A percentile compares a stretch with the other conserved stretches of the same genome.
Evolutionary conservation across 1,139 yeast genomes (phyloP).

Genomic region (Candida sp.): DNA sequence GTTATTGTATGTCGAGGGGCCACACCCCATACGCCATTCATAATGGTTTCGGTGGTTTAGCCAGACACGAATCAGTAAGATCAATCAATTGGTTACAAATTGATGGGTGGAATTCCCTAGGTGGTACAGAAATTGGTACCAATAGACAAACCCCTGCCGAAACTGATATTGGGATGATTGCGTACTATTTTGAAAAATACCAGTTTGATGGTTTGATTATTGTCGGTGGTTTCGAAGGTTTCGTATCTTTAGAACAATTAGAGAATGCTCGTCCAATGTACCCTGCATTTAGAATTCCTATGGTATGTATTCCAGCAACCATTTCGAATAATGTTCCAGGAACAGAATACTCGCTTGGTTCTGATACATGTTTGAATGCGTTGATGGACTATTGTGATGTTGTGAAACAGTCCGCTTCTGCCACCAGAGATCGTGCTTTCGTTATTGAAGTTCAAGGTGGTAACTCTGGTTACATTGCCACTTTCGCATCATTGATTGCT

Average conservation of each 20-base stretch:
- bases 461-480: conserved; percentile 75
- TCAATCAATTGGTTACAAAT: conserved; percentile 65
- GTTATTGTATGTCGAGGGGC: conserved; percentile 72
- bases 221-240: conserved; percentile 83
- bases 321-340: conserved; percentile 85
- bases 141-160: conserved; percentile 69
- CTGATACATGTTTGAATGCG: conserved; percentile 76
- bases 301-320: conserved; percentile 79
- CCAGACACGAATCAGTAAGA: conserved; percentile 69
- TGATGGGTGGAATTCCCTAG: conserved; percentile 70
- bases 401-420: conserved; percentile 75
- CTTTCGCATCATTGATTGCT: conserved; percentile 62
- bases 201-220: conserved; percentile 70
- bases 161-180: conserved; percentile 68
- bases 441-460: conserved; percentile 90
- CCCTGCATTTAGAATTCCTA: conserved; percentile 75
- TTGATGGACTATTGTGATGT: conserved; percentile 77
- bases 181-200: conserved; percentile 72
- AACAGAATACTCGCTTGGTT: conserved; percentile 74
- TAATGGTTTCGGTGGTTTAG: conserved; percentile 73
- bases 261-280: conserved; percentile 59
- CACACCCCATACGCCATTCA: conserved; percentile 72
- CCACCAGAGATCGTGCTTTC: conserved; percentile 74
- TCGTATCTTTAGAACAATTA: conserved; percentile 63
- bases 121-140: conserved; percentile 84